Conservation (phyloP, 2,329 filamentous ascomycete genomes). For the Aaosphaeria pasadenensis region DNA sequence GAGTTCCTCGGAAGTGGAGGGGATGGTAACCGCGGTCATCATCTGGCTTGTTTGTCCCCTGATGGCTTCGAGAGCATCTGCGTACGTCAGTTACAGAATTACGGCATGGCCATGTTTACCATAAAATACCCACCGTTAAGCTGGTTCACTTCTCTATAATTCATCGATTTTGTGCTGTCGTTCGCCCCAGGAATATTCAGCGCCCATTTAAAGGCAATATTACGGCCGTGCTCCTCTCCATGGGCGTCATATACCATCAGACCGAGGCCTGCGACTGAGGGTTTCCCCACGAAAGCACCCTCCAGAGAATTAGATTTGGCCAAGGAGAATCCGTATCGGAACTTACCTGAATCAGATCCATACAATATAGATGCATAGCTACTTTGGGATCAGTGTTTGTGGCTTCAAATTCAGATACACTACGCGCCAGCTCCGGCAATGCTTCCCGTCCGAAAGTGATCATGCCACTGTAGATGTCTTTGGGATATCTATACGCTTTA, state of each 20-base stretch:
- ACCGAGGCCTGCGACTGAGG: slow-evolving; percentile 14
- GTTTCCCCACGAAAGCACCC: slow-evolving; percentile 14
- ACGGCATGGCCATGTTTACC: background rate
- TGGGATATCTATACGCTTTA: slow-evolving; percentile 20
- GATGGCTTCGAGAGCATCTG: slow-evolving; percentile 5
- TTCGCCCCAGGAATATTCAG: slow-evolving; percentile 22
- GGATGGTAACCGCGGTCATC: slow-evolving; percentile 10
- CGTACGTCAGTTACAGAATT: background rate
- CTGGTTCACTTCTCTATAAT: slow-evolving; percentile 18
- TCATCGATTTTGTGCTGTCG: slow-evolving; percentile 16
- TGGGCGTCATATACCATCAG: slow-evolving; percentile 29
- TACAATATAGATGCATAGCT: slow-evolving; percentile 23
- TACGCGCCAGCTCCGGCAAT: slow-evolving; percentile 10
- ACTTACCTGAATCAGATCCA: slow-evolving; percentile 10
- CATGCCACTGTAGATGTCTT: slow-evolving; percentile 16
- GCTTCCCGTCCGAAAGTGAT: slow-evolving; percentile 8
- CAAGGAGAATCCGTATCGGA: no score
- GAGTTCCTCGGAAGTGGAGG: slow-evolving; percentile 5
- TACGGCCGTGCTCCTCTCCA: slow-evolving; percentile 27
- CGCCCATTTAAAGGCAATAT: slow-evolving; percentile 25
- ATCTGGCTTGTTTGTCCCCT: slow-evolving; percentile 9
- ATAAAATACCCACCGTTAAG: slow-evolving; percentile 8
- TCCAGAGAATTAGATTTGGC: no score
- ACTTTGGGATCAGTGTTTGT: slow-evolving; percentile 21
- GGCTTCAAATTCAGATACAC: slow-evolving; percentile 17